Evolutionary conservation across 805 yeast genomes (phyloP), one percentile per base, ranked within the genome.

Genomic region (Metschnikowia vanudenii): DNA sequence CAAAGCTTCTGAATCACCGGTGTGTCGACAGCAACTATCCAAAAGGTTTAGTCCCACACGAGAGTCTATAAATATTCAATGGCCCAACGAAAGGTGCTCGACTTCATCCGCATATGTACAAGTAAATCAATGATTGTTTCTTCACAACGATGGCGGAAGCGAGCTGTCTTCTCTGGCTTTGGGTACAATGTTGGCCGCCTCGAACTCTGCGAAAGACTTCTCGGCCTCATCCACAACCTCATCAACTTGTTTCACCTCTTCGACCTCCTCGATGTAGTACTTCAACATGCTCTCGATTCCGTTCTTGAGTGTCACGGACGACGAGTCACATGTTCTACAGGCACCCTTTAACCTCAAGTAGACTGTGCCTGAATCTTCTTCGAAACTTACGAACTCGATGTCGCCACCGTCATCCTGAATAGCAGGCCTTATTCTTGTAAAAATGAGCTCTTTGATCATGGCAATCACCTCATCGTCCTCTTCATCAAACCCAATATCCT

Each of bases 331-430:
- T n/a, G 85, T 78, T 58, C 86, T 75, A 60, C 89, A 83, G 1
- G 88, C 88, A 28, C 89, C 89, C 61, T 76, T 76, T 43, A 83
- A 69, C 60, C 76, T 76, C 56, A 83, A 71, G 45, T 68, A 74
- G 1, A 82, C 88, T 0, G 76, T 73, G 8, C 89, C 89, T 2
- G 69, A 59, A 7, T 74, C 75, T 50, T 80, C 82, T 16, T 52
- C 54, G 57, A 83, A 82, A 1, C 71, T 69, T 29, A 84, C 80
- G 64, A 82, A 83, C 56, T 82, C 87, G 37, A 83, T 77, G 58
- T 83, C 89, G 4, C 89, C 89, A 38, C 89, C 89, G 57, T 83
- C 89, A 50, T 83, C 89, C 60, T 82, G 87, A 50, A 83, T 74
- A 0, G 88, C 88, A 1, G 89, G 89, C 60, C 85, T 75, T 40